Percentiles rank a stretch among this genome's conserved stretches.
phyloP scores from a whole-genome alignment of 116 monocot species.

The Phalaenopsis hybrid region DNA sequence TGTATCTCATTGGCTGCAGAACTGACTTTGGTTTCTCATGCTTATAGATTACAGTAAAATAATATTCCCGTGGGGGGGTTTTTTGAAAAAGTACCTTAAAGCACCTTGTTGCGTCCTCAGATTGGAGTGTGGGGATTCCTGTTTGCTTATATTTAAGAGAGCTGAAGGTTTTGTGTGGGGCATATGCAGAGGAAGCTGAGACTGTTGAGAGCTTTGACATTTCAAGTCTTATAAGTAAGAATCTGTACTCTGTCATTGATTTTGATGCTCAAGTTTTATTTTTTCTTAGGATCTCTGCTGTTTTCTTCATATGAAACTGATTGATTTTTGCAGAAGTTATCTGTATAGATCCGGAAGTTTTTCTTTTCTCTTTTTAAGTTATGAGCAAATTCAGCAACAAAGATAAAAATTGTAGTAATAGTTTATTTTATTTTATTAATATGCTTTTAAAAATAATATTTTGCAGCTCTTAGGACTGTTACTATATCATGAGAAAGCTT shows the following conservation, averaged over 20 bases:
- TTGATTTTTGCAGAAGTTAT: not conserved
- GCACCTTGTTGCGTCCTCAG: slow-evolving; percentile 2
- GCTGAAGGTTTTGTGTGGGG: not conserved
- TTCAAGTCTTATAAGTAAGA: not conserved
- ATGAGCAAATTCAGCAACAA: not conserved
- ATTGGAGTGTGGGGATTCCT: not conserved
- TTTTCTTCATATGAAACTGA: not conserved
- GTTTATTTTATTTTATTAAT: not conserved
- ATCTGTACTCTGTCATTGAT: not conserved
- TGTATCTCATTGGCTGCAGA: slow-evolving; percentile 2
- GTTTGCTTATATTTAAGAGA: slow-evolving; percentile 2
- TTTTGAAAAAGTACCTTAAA: not conserved
- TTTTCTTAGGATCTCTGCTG: not conserved
- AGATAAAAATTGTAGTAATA: not conserved
- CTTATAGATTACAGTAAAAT: not conserved
- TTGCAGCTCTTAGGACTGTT: no score
- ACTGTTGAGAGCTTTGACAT: not conserved
- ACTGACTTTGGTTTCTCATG: slow-evolving; percentile 8
- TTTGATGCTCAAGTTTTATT: not conserved
- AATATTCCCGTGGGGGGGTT: not conserved
- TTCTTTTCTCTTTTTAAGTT: not conserved
- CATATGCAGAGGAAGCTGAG: slow-evolving; percentile 3
- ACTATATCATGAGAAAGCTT: not conserved
- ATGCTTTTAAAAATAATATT: no score
- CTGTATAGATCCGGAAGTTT: not conserved